phyloP scores from a whole-genome alignment of 1,284 basidiomycete species.

The Sporisorium graminicola region DNA sequence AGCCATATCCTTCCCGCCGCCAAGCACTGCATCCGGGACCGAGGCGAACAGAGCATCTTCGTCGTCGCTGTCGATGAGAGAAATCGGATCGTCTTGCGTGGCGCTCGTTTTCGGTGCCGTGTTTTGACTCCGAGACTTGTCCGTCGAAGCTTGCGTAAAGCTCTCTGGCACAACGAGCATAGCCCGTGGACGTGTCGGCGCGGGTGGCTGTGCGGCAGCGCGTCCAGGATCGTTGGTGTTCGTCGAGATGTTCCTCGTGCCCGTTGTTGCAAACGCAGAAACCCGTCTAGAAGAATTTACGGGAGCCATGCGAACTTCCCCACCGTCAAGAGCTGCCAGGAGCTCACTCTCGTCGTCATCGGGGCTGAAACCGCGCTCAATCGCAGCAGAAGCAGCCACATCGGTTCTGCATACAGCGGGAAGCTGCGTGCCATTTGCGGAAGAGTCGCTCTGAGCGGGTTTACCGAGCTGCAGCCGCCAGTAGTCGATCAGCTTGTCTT shows the following conservation, averaged over 20 bases:
- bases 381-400: background rate
- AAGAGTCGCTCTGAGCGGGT: background rate
- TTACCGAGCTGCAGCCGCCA: constrained; percentile 34
- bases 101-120: background rate
- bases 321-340: constrained; percentile 35
- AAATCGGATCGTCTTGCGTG: constrained; percentile 25
- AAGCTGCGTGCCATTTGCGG: no score
- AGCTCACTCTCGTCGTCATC: constrained; percentile 43
- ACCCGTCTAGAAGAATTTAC: background rate
- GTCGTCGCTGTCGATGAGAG: constrained; percentile 42
- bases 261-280: background rate
- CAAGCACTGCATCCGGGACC: constrained; percentile 5
- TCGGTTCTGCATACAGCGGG: no score
- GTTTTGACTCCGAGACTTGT: constrained; percentile 12
- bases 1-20: background rate
- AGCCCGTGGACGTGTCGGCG: constrained; percentile 1
- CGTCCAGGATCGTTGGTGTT: background rate
- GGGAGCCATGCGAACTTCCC: constrained; percentile 13
- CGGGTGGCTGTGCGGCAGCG: background rate
- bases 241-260: background rate
- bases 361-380: constrained; percentile 20
- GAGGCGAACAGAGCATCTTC: constrained; percentile 21
- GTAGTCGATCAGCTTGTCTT: constrained; percentile 29
- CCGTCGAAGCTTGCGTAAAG: constrained; percentile 14
- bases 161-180: constrained; percentile 8